These are phyloP conservation scores for Triangularia setosa DNA, from an alignment of 2,329 filamentous ascomycete species.

Conservation along the genomic window DNA sequence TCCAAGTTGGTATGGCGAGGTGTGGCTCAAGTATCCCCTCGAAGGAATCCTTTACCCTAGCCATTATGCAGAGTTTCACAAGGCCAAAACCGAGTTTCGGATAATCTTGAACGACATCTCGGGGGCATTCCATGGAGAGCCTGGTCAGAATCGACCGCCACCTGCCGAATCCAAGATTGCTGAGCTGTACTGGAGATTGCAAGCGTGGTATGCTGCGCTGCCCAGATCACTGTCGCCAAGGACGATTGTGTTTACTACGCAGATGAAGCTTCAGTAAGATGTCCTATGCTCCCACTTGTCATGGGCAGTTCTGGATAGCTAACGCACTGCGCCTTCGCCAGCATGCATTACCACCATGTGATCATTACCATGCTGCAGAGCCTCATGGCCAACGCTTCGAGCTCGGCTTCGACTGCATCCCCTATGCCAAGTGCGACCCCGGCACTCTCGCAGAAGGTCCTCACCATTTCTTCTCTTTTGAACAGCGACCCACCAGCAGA, in stretches of 20 bases:
- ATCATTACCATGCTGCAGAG: constrained; percentile 26
- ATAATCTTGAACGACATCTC: constrained; percentile 34
- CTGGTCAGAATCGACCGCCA: neutral
- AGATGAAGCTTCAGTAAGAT: constrained; percentile 23
- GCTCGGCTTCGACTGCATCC: neutral
- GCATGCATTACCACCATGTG: constrained; percentile 17
- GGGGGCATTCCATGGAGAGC: neutral
- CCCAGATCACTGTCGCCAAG: constrained; percentile 21
- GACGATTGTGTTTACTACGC: constrained; percentile 24
- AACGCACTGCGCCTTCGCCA: neutral
- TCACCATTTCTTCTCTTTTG: neutral
- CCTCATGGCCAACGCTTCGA: neutral
- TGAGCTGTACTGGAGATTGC: constrained; percentile 1
- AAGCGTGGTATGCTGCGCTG: constrained; percentile 17
- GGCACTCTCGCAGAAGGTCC: neutral
- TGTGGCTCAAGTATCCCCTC: constrained; percentile 35
- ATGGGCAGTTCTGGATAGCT: neutral
- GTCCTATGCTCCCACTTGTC: neutral
- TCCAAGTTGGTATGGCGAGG: constrained; percentile 34
- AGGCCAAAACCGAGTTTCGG: constrained; percentile 29
- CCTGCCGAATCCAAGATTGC: neutral
- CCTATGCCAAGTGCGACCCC: neutral
- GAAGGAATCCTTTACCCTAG: constrained; percentile 22
- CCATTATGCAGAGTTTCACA: constrained; percentile 30
- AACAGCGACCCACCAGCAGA: neutral